phyloP scores from a whole-genome alignment of 1,284 basidiomycete genomes.

The Trichosporon inkin region DNA sequence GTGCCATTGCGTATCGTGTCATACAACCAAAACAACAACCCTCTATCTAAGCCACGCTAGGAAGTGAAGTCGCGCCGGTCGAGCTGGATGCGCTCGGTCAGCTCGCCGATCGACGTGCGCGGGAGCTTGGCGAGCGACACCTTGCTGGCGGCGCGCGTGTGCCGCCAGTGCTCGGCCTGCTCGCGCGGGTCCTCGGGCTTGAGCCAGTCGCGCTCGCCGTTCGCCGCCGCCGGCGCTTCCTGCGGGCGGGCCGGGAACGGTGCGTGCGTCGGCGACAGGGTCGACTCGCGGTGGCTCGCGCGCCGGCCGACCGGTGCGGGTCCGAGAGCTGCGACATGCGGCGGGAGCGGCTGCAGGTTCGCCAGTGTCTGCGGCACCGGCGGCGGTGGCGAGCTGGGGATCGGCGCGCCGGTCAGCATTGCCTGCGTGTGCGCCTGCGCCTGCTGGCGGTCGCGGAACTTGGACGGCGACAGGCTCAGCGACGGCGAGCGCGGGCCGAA shows the following conservation, averaged over 20 bases:
- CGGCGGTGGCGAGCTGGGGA: constrained; percentile 54
- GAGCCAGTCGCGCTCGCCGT: constrained; percentile 54
- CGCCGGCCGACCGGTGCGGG: constrained; percentile 47
- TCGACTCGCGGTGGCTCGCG: not conserved
- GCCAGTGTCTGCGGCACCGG: not conserved
- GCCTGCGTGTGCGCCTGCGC: constrained; percentile 1
- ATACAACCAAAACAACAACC: no score
- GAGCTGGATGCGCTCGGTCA: not conserved
- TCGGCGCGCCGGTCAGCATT: not conserved
- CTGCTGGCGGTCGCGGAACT: not conserved
- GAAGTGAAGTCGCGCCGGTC: no score
- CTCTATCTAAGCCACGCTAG: no score
- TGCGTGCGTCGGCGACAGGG: constrained; percentile 33
- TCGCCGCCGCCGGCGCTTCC: no score
- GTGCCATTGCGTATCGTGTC: no score
- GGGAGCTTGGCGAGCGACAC: constrained; percentile 59
- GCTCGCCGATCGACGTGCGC: constrained; percentile 11
- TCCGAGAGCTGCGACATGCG: constrained; percentile 51
- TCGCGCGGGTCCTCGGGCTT: constrained; percentile 14
- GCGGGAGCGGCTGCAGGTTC: not conserved
- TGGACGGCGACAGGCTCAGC: not conserved
- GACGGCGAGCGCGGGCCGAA: constrained; percentile 30
- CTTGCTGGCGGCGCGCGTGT: constrained; percentile 73
- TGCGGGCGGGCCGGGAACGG: constrained; percentile 29
- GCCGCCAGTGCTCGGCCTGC: constrained; percentile 72